Evolutionary conservation across 805 yeast species (phyloP).

Genomic region (Candida ponderosae): DNA sequence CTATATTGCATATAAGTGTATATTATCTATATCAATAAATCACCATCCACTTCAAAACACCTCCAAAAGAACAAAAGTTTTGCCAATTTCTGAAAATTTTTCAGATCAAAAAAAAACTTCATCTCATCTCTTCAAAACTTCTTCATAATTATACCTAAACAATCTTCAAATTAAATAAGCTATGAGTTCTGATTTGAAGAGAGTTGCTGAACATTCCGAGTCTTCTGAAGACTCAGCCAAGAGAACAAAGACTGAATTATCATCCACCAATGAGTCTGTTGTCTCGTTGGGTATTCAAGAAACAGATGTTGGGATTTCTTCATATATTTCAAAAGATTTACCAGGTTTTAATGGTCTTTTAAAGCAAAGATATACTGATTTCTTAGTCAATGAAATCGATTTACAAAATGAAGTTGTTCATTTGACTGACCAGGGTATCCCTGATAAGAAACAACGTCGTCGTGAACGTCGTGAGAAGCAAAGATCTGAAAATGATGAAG

Average conservation of each 20-base stretch:
- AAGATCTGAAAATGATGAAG: constrained; percentile 21
- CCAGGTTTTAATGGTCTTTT: constrained; percentile 71
- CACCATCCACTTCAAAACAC: no score
- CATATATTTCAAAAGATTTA: constrained; percentile 44
- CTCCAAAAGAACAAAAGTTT: no score
- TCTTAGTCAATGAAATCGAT: constrained; percentile 85
- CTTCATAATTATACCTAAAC: no score
- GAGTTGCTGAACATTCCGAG: no score
- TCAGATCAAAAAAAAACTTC: no score
- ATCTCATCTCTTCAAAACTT: no score
- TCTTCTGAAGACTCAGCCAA: constrained; percentile 5
- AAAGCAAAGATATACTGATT: constrained; percentile 89
- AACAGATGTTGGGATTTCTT: constrained; percentile 80
- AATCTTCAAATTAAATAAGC: no score
- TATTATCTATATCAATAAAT: no score
- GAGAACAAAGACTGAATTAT: constrained; percentile 8
- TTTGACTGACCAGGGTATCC: constrained; percentile 66
- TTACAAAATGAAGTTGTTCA: constrained; percentile 63
- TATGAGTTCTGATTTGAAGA: no score
- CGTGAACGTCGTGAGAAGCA: constrained; percentile 33
- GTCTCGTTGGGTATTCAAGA: constrained; percentile 66
- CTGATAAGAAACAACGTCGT: constrained; percentile 40
- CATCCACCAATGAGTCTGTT: constrained; percentile 2
- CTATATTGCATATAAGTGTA: no score
- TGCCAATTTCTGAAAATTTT: no score